phyloP scores from a whole-genome alignment of 164 flowering plant species.

The Cinnamomum micranthum region DNA sequence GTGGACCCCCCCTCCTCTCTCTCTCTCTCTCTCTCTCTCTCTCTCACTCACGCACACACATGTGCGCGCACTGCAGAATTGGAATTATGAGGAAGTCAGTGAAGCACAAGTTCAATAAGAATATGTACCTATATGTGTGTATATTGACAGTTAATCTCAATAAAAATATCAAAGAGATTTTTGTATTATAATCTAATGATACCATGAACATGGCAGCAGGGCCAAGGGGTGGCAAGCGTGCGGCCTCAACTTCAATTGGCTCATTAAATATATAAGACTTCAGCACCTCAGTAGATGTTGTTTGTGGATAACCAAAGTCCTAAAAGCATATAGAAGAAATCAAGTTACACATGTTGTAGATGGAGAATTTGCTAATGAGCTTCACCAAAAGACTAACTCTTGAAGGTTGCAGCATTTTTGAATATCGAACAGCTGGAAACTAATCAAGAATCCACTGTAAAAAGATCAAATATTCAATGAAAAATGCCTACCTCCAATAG shows the following conservation, averaged over 20 bases:
- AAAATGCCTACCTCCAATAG: no score
- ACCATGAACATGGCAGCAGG: conserved; percentile 93
- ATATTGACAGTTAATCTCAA: not conserved
- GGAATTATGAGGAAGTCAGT: conserved; percentile 7
- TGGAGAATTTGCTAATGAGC: not conserved
- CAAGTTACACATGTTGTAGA: not conserved
- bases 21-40: no score
- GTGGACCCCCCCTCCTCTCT: no score
- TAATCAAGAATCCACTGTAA: no score
- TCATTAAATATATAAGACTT: conserved; percentile 91
- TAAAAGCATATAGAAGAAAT: conserved; percentile 24
- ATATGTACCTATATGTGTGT: no score
- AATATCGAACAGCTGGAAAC: no score
- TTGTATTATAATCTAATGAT: conserved; percentile 9
- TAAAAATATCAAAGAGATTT: not conserved
- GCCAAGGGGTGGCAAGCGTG: conserved; percentile 72
- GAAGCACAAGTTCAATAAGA: not conserved
- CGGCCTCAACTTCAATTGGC: conserved; percentile 81
- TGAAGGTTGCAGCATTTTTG: not conserved
- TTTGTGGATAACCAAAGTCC: conserved; percentile 97
- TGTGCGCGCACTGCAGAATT: not conserved
- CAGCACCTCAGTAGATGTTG: conserved; percentile 89
- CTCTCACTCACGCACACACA: no score
- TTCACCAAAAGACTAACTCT: not conserved
- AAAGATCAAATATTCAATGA: no score